Evolutionary conservation across 2,329 filamentous ascomycete species (phyloP), one percentile per base, ranked within the genome.

Genomic region (Alternaria incomplexa): DNA sequence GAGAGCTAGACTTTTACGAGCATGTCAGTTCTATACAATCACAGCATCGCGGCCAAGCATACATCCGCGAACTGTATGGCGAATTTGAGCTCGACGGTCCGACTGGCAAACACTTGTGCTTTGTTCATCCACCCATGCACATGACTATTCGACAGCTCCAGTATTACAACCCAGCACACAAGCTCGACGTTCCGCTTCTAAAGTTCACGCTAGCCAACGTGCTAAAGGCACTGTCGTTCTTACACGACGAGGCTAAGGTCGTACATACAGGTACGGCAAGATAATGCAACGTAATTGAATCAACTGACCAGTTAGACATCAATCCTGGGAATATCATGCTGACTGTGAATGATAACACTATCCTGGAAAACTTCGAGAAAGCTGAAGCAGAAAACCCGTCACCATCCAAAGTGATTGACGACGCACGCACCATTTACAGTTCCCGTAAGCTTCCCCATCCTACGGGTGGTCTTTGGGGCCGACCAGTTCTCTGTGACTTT

Each of bases 241-340:
- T 85, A 47, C 83, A 85, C 64, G 77, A 77, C 5, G 78, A 83
- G 62, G 82, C 81, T 72, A 80, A 80, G 40, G 74, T 85, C 60
- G 78, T 84, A 40, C 83, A 85, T 66, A 83, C 81, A 60, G 81
- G 81, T 83, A 75, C 48, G 61, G 58, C 70, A 69, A 58, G 40
- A 55, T 63, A 51, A 48, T 65, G 50, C 32, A 61, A 58, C 46
- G 46, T 56, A 22, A 63, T 63, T 56, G 36, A 62, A 56, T 57
- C 20, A 61, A 55, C 59, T 61, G 12, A 69, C 54, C 50, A 64
- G 44, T 62, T 69, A 80, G 81, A 84, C 56, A 82, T 85, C 60
- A 83, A 83, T 56, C 74, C 75, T 3, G 77, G 78, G 61, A 84
- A 83, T 61, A 81, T 83, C 53, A 69, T 84, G 26, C 70, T 79